Evolutionary conservation across 495 filamentous ascomycete genomes (phyloP).

Genomic region (Tuber indicum): DNA sequence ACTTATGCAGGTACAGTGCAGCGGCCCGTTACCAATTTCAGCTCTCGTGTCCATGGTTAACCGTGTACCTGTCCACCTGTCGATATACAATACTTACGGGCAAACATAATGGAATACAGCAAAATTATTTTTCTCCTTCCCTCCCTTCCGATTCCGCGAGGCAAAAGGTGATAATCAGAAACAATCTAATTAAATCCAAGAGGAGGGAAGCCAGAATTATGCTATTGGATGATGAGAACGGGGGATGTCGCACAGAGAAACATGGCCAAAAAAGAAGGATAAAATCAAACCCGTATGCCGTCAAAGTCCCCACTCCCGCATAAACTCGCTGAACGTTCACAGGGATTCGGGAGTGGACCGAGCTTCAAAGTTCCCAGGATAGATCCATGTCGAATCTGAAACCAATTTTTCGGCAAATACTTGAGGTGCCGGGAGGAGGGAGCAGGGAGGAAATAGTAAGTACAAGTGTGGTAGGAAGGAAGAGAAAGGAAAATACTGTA

Average conservation of each 20-base stretch:
- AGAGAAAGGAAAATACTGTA: background rate
- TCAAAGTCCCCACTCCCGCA: background rate
- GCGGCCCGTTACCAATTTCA: conserved; percentile 17
- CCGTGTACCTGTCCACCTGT: conserved; percentile 8
- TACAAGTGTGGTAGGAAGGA: background rate
- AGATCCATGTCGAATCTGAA: background rate
- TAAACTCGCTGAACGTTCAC: background rate
- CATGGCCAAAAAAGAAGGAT: background rate
- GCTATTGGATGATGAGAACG: background rate
- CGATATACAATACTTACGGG: conserved; percentile 3
- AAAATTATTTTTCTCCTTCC: conserved; percentile 2
- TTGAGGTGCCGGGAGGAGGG: background rate
- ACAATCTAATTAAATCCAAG: conserved; percentile 11
- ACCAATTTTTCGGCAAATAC: background rate
- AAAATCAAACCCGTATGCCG: background rate
- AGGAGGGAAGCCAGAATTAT: conserved; percentile 7
- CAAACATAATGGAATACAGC: conserved; percentile 6
- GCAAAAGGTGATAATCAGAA: conserved; percentile 1
- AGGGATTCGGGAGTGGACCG: background rate
- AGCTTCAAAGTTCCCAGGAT: background rate
- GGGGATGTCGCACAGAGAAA: background rate
- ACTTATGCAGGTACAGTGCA: conserved; percentile 33
- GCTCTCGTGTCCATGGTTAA: conserved; percentile 8
- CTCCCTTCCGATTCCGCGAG: background rate
- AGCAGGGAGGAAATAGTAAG: background rate